These are phyloP conservation scores for Ophiostoma triangulosporum DNA, from an alignment of 2,329 filamentous ascomycete species.

Conservation along the genomic window DNA sequence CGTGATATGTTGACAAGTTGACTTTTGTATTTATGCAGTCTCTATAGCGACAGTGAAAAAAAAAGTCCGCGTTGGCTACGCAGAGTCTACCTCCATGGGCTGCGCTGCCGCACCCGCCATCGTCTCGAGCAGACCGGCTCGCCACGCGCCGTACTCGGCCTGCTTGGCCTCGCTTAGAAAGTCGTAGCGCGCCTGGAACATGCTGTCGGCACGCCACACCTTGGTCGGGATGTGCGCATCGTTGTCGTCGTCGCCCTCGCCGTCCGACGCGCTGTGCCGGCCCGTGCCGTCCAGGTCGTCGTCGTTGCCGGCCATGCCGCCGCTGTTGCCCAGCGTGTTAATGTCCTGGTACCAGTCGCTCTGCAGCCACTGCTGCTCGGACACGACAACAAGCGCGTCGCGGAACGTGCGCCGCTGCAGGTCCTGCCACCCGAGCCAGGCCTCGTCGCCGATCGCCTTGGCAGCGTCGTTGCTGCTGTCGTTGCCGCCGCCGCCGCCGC, in stretches of 20 bases:
- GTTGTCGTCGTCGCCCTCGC: slow-evolving; percentile 20
- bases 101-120: not conserved
- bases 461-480: not conserved
- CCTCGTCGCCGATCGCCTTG: slow-evolving; percentile 21
- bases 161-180: slow-evolving; percentile 52
- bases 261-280: slow-evolving; percentile 22
- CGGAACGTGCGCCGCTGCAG: slow-evolving; percentile 44
- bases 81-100: not conserved
- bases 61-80: too few species aligned
- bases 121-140: slow-evolving; percentile 36
- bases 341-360: slow-evolving; percentile 52
- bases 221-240: slow-evolving; percentile 21
- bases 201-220: slow-evolving; percentile 44
- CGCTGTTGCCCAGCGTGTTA: slow-evolving; percentile 29
- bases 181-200: slow-evolving; percentile 65
- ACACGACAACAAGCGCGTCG: slow-evolving; percentile 44
- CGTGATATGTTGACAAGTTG: too few species aligned
- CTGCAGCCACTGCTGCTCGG: slow-evolving; percentile 41
- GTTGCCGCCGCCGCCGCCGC: not conserved
- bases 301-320: slow-evolving; percentile 16
- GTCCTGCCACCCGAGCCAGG: slow-evolving; percentile 40
- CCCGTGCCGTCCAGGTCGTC: slow-evolving; percentile 21
- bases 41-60: too few species aligned
- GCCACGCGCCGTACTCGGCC: slow-evolving; percentile 52
- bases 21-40: too few species aligned